Base-by-base conservation (phyloP, 2,329 filamentous ascomycete genomes). In the Claviceps sp. region DNA sequence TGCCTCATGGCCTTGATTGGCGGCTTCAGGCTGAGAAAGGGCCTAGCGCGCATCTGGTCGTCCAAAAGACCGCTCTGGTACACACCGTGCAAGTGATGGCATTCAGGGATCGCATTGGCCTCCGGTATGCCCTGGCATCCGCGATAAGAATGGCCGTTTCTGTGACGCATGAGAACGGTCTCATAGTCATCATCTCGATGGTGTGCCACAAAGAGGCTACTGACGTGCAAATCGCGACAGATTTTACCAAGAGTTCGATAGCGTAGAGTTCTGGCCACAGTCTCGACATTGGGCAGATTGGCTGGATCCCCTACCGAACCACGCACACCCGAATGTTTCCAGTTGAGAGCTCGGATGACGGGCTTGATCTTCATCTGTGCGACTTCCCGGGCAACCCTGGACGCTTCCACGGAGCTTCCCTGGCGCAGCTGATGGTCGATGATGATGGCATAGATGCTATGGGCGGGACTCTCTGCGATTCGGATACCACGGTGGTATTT, bases 131-230 rank as follows among this genome's bases (percentile, higher is more conserved):
- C 89, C 16, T 75, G 71, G 34, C 95, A 70, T 0, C 87, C 89
- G n/a, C 76, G 71, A n/a, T 79, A 78, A 2, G 77, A 71, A 60
- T 88, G 85, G 0, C 84, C 82, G 3, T 73, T 72, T 8, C 84
- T 67, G 38, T 97, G 67, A 43, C 93, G 79, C 82, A 89, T 86
- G 48, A 97, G 68, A 4, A 94, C 75, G 0, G 90, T 96, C 69
- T 98, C 93, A 52, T 89, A 85, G 62, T 93, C 88, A 61, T 98
- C 93, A 61, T 96, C 90, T 55, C 78, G 73, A 64, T 98, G 93
- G 63, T 98, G 93, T 4, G 84, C 93, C 30, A 94, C 71, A 41
- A 96, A 76, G 1, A 97, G 65, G 20, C 79, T 78, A 4, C 66
- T 68, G 4, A 86, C 77, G 0, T 69, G 63, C 5, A 70, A 58